Evolutionary conservation across 768 basidiomycete genomes (phyloP), one percentile per base, ranked within the genome.

Genomic region (Calocybe gangraenosa): DNA sequence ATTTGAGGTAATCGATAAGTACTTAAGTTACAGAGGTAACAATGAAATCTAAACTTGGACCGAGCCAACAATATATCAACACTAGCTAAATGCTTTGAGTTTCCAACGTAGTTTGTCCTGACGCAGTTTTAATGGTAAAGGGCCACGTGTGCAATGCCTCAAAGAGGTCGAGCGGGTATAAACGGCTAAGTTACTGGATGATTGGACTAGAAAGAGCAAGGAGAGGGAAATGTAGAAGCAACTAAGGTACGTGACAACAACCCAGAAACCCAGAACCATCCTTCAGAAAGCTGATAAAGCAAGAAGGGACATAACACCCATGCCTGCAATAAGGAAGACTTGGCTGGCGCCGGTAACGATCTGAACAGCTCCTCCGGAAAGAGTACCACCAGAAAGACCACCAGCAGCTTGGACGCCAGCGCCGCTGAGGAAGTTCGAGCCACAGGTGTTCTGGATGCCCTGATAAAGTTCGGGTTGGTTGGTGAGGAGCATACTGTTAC

Each of bases 381-480:
- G 42, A 40, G 69, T 52, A 42, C 70, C 70, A 36, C 69, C 18
- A 11, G 73, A 68, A 41, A 82, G 58, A 18, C 73, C 73, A 53
- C 86, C 87, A 30, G 85, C 87, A 36, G 84, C 86, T 59, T 81
- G 71, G 23, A 84, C 78, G 15, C 52, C 52, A 39, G 75, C 78
- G 31, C 79, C 76, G 46, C 65, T 74, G 46, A 92, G 71, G 78
- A 92, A 96, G 56, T 67, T 73, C 7, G 62, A 20, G 3, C 88
- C 87, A 62, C 95, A 99, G 32, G 71, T 83, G 45, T 52, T 52
- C 33, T 67, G 60, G 54, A 93, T 70, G 46, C 68, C 77, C 17
- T 58, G 54, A 76, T 89, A 95, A 30, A 98, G 74, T 7, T 53
- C 58, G 13, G 64, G 31, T 66, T 97, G 92, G 37, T 75, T 76